Conservation (phyloP, 129 eudicot species). For the Arctium lappa region DNA sequence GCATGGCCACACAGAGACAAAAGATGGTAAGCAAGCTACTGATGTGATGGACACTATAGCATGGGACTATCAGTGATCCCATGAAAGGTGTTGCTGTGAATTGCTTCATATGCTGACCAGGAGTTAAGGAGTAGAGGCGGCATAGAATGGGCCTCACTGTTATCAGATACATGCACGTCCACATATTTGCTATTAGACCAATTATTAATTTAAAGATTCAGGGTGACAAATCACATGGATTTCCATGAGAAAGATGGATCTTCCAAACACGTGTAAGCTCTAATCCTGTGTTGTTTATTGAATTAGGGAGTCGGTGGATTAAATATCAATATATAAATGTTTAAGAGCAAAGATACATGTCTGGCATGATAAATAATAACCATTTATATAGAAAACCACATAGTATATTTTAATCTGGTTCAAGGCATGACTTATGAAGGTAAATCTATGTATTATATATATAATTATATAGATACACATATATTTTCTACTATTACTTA, state of each 20-base stretch:
- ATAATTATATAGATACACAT: too few relatives aligned
- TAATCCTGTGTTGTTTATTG: neutral
- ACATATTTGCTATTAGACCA: neutral
- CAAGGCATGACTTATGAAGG: neutral
- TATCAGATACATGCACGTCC: conserved; percentile 24
- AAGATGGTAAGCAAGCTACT: conserved; percentile 12
- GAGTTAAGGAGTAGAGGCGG: conserved; percentile 27
- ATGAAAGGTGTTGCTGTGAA: conserved; percentile 24
- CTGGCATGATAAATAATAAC: neutral
- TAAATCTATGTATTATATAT: too few relatives aligned
- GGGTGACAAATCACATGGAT: conserved; percentile 26
- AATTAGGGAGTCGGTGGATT: conserved; percentile 9
- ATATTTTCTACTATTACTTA: too few relatives aligned
- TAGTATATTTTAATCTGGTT: neutral
- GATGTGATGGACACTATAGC: conserved; percentile 24
- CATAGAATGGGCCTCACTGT: conserved; percentile 39
- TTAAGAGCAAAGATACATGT: conserved; percentile 2
- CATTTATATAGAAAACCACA: neutral
- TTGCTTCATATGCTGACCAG: conserved; percentile 17
- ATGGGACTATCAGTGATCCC: conserved; percentile 26
- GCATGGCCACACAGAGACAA: conserved; percentile 27
- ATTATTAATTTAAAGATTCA: neutral
- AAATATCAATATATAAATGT: neutral
- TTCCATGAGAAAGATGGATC: conserved; percentile 17
- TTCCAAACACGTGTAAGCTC: neutral